Conservation (phyloP, 2,329 filamentous ascomycete genomes). For the Colletotrichum navitas region DNA sequence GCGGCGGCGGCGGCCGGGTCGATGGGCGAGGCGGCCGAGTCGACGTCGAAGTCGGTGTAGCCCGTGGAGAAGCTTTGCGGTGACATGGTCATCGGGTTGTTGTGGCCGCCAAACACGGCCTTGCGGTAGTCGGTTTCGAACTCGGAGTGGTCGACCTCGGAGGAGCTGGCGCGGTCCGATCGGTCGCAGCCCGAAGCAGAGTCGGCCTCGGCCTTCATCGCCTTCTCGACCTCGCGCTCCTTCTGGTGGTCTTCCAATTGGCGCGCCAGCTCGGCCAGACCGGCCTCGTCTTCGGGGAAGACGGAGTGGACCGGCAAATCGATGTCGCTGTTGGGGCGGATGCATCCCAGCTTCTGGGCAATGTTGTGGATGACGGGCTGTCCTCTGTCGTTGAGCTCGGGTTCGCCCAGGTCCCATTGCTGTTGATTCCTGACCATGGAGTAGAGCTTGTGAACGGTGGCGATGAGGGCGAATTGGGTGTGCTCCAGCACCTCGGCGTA, state of each 20-base stretch:
- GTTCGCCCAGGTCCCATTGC: conserved; percentile 72
- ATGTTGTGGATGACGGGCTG: conserved; percentile 76
- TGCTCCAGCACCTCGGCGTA: conserved; percentile 76
- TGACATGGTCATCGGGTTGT: conserved; percentile 62
- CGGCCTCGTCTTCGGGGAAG: conserved; percentile 72
- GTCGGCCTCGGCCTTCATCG: conserved; percentile 51
- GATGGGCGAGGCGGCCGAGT: conserved; percentile 53
- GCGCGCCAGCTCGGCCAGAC: conserved; percentile 67
- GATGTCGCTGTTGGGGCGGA: conserved; percentile 72
- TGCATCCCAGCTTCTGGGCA: conserved; percentile 73
- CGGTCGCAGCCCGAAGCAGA: conserved; percentile 50
- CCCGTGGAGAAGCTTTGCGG: conserved; percentile 63
- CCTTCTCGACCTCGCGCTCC: conserved; percentile 53
- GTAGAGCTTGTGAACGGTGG: conserved; percentile 75
- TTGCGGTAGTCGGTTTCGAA: conserved; percentile 67
- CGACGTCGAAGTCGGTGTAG: conserved; percentile 59
- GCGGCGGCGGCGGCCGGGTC: conserved; percentile 48
- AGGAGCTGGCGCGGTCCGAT: conserved; percentile 65
- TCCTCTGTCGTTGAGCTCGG: conserved; percentile 72
- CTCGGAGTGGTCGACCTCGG: conserved; percentile 68
- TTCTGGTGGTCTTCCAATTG: conserved; percentile 64
- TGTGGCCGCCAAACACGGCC: conserved; percentile 56
- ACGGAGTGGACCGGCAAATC: conserved; percentile 69
- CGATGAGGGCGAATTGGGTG: conserved; percentile 73
- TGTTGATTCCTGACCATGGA: conserved; percentile 71